Percentiles rank a stretch among this genome's conserved stretches.
These are phyloP conservation scores for Phalaenopsis hybrid DNA, from an alignment of 116 monocot species.

Conservation along the genomic window DNA sequence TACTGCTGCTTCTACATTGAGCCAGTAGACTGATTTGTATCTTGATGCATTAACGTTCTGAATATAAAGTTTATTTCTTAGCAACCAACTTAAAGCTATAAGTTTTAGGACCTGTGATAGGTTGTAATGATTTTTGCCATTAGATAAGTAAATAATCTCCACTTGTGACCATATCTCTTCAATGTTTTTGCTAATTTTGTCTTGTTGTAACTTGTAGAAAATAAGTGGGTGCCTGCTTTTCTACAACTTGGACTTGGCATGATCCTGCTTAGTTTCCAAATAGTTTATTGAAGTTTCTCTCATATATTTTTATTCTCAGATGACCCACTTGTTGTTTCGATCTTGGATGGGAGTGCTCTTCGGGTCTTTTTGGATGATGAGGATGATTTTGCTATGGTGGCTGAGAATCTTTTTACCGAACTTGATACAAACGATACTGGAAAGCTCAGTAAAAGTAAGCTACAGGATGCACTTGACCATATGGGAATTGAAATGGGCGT, in stretches of 20 bases:
- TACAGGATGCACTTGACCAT: constrained; percentile 32
- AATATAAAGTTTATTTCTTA: background rate
- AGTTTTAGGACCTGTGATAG: background rate
- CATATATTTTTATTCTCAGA: constrained; percentile 17
- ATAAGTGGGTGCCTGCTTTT: background rate
- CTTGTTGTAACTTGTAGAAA: background rate
- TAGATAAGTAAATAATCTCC: background rate
- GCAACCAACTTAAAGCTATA: background rate
- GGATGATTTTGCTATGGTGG: constrained; percentile 63
- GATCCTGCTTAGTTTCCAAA: background rate
- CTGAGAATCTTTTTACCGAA: constrained; percentile 55
- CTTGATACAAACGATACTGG: constrained; percentile 45
- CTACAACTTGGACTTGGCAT: background rate
- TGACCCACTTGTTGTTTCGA: constrained; percentile 49
- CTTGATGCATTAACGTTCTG: background rate
- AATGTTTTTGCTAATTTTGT: background rate
- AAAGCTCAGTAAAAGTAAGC: constrained; percentile 43
- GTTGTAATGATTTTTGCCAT: background rate
- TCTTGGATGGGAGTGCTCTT: constrained; percentile 41
- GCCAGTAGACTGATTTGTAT: background rate
- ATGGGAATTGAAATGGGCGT: constrained; percentile 59
- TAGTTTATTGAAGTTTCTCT: background rate
- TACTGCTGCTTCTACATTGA: background rate
- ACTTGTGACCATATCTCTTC: background rate
- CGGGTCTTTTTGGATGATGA: constrained; percentile 34